These are phyloP conservation scores for Metschnikowia gelsemii DNA, from an alignment of 805 yeast species.

Conservation along the genomic window DNA sequence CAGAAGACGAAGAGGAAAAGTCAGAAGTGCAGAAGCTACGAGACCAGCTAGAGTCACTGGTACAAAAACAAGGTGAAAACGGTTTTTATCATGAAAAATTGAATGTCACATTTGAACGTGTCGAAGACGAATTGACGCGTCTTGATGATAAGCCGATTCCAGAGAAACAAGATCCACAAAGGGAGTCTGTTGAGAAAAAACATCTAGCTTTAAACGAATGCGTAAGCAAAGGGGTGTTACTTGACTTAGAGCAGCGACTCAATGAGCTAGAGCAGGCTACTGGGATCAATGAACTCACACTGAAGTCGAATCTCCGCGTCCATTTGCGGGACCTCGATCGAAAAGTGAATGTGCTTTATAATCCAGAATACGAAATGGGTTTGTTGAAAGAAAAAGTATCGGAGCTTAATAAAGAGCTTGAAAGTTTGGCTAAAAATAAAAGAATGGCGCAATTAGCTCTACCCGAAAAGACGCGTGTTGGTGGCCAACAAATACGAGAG, in stretches of 20 bases:
- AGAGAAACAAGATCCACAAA: background rate
- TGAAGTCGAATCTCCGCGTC: conserved; percentile 23
- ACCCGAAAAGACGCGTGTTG: conserved; percentile 1
- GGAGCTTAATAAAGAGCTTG: conserved; percentile 28
- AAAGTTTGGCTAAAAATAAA: conserved; percentile 23
- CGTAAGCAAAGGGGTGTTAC: conserved; percentile 3
- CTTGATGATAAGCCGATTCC: background rate
- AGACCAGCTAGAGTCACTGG: conserved; percentile 5
- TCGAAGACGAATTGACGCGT: conserved; percentile 7
- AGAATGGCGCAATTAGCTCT: conserved; percentile 19
- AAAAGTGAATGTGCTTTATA: conserved; percentile 33
- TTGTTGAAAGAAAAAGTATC: conserved; percentile 27
- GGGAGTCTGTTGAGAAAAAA: too few relatives aligned
- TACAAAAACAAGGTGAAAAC: conserved; percentile 1
- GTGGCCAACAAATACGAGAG: background rate
- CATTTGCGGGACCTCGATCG: conserved; percentile 33
- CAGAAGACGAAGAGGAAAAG: conserved; percentile 11
- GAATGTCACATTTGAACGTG: background rate
- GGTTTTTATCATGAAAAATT: conserved; percentile 8
- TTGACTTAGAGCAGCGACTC: conserved; percentile 29
- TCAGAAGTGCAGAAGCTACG: conserved; percentile 3
- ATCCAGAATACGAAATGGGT: conserved; percentile 33
- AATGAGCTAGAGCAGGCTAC: conserved; percentile 23
- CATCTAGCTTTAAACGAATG: too few relatives aligned
- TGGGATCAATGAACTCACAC: conserved; percentile 19